These are phyloP conservation scores for Talaromyces sp. DNA, from an alignment of 2,329 filamentous ascomycete genomes.

Conservation along the genomic window DNA sequence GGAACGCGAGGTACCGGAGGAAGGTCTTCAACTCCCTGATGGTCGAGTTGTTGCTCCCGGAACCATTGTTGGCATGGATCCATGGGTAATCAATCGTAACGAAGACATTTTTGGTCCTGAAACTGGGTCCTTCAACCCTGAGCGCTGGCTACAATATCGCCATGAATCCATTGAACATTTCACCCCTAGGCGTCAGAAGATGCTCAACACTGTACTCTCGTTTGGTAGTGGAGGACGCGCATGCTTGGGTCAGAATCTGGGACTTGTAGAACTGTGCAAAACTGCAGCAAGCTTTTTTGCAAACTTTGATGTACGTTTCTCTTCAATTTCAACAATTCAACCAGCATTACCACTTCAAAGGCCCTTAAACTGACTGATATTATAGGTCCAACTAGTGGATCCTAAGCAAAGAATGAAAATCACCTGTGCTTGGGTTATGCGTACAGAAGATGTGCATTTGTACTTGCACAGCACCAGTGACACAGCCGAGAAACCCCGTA, in stretches of 20 bases:
- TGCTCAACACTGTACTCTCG: conserved; percentile 23
- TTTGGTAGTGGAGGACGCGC: conserved; percentile 23
- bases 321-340: background rate
- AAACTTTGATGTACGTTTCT: conserved; percentile 42
- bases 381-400: conserved; percentile 34
- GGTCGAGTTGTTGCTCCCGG: conserved; percentile 21
- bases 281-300: conserved; percentile 34
- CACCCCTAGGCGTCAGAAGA: conserved; percentile 21
- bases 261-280: conserved; percentile 24
- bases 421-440: conserved; percentile 40
- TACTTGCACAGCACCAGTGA: conserved; percentile 2
- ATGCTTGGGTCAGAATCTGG: conserved; percentile 23
- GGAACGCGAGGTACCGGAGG: conserved; percentile 20
- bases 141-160: conserved; percentile 27
- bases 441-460: conserved; percentile 19
- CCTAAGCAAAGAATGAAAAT: conserved; percentile 37
- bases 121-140: conserved; percentile 26
- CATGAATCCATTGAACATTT: conserved; percentile 19
- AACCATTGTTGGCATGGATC: conserved; percentile 29
- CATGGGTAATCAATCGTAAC: conserved; percentile 27
- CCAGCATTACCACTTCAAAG: too few species aligned
- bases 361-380: background rate
- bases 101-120: conserved; percentile 24
- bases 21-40: conserved; percentile 21
- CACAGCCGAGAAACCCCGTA: background rate